Evolutionary conservation across 192 early-diverging fungal genomes (phyloP).

Genomic region (Dissophora ornata): DNA sequence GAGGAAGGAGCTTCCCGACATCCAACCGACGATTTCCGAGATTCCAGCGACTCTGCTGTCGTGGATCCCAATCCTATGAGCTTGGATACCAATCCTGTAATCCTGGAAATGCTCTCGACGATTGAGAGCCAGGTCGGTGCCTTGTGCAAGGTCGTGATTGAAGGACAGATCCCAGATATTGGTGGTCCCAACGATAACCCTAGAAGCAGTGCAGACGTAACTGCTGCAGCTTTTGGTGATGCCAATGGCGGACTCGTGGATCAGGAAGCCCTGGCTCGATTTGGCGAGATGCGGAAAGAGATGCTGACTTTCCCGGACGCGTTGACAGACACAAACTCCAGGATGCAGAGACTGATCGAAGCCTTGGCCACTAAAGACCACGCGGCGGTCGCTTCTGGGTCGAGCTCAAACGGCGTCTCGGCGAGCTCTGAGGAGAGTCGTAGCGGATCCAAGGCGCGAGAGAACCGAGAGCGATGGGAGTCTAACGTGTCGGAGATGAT

Average conservation of each 20-base stretch:
- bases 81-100: too few relatives aligned
- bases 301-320: slow-evolving; percentile 14
- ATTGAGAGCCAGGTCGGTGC: slow-evolving; percentile 18
- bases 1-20: too few relatives aligned
- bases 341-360: slow-evolving; percentile 15
- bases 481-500: neutral
- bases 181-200: neutral
- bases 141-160: slow-evolving; percentile 27
- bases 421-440: neutral
- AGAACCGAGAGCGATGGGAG: slow-evolving; percentile 1
- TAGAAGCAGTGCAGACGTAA: neutral
- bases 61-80: too few relatives aligned
- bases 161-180: slow-evolving; percentile 15
- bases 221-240: neutral
- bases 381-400: neutral
- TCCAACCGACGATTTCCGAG: too few relatives aligned
- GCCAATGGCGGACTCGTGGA: neutral
- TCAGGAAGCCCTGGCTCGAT: neutral
- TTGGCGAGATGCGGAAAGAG: slow-evolving; percentile 6
- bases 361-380: neutral
- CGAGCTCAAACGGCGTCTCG: neutral
- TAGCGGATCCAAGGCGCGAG: neutral
- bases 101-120: slow-evolving; percentile 13
- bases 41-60: too few relatives aligned
- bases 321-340: neutral